phyloP scores from a whole-genome alignment of 768 basidiomycete species.

The Calocybe indica region DNA sequence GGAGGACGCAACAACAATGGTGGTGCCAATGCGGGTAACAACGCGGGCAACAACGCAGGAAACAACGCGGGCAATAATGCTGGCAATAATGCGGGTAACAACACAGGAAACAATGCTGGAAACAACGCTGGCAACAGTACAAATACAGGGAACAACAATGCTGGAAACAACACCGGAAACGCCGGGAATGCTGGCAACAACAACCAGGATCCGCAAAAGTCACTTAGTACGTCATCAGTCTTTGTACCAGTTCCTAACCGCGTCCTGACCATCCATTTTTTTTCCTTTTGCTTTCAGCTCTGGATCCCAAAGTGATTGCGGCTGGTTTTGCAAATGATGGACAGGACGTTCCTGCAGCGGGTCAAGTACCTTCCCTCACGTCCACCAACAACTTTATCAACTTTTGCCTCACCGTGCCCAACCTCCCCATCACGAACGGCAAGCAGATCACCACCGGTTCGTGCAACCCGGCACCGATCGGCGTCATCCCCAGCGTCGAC shows the following conservation, averaged over 20 bases:
- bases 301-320: slow-evolving; percentile 41
- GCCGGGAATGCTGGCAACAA: slow-evolving; percentile 10
- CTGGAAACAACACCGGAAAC: slow-evolving; percentile 6
- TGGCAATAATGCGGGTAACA: background rate
- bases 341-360: slow-evolving; percentile 34
- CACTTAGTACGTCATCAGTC: slow-evolving; percentile 24
- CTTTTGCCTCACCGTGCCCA: slow-evolving; percentile 39
- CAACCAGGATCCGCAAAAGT: slow-evolving; percentile 37
- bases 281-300: slow-evolving; percentile 19
- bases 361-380: slow-evolving; percentile 47
- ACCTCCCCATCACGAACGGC: slow-evolving; percentile 49
- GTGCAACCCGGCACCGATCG: slow-evolving; percentile 56
- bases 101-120: background rate
- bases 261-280: slow-evolving; percentile 1
- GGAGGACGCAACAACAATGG: background rate
- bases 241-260: background rate
- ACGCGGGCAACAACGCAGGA: background rate
- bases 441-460: slow-evolving; percentile 46
- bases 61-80: background rate
- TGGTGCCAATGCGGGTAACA: background rate
- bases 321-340: slow-evolving; percentile 43
- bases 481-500: slow-evolving; percentile 40
- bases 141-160: slow-evolving; percentile 11
- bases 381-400: slow-evolving; percentile 61
- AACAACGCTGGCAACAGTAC: background rate